A percentile compares a stretch with the other conserved stretches of the same genome.
phyloP scores from a whole-genome alignment of 75 land plant species.

The Selaginella moellendorffii region DNA sequence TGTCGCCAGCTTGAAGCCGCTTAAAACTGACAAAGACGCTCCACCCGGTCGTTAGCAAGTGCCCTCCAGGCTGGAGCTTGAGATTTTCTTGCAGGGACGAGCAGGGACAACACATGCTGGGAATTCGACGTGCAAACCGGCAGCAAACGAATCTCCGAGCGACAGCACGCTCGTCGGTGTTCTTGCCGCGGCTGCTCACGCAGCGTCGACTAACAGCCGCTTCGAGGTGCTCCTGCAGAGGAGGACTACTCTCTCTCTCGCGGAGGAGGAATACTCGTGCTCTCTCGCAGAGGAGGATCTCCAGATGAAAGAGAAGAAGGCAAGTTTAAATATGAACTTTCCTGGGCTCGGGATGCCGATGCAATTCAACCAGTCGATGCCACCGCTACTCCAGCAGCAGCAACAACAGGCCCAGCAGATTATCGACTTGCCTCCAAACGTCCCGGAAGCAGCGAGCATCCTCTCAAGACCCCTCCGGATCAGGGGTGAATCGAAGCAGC shows the following conservation, averaged over 20 bases:
- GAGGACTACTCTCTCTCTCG: too few species aligned
- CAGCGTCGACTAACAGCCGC: not conserved
- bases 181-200: conserved; percentile 11
- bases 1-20: not conserved
- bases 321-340: not conserved
- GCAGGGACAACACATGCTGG: not conserved
- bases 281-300: not conserved
- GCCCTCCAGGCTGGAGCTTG: too few species aligned
- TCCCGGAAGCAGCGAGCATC: too few species aligned
- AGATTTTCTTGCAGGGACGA: conserved; percentile 9
- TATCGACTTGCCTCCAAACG: not conserved
- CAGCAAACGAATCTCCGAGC: not conserved
- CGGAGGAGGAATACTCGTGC: not conserved
- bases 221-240: not conserved
- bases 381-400: not conserved
- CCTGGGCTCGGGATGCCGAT: not conserved
- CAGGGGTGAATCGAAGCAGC: not conserved
- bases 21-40: not conserved
- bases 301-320: not conserved
- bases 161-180: conserved; percentile 7
- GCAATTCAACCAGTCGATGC: not conserved
- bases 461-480: too few species aligned
- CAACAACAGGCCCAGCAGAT: not conserved
- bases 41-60: not conserved
- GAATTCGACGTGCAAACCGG: conserved; percentile 8